Evolutionary conservation across 2,329 filamentous ascomycete genomes (phyloP).

Genomic region (Colletotrichum destructivum): DNA sequence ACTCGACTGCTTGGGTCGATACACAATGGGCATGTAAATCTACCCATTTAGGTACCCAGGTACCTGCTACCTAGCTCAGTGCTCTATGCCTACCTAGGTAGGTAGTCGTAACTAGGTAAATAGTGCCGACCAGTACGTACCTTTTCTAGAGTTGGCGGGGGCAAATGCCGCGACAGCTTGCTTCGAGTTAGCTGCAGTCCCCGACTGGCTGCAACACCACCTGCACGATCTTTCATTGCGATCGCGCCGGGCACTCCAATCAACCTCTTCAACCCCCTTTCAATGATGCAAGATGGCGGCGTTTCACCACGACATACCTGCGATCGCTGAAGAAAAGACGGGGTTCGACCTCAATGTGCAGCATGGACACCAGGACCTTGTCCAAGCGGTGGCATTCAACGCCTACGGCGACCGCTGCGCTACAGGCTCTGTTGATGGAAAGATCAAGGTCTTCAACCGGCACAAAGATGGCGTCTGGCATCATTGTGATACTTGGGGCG

Average conservation of each 20-base stretch:
- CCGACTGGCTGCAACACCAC: constrained; percentile 1
- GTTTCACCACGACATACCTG: constrained; percentile 47
- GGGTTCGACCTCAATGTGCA: constrained; percentile 75
- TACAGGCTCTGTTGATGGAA: constrained; percentile 92
- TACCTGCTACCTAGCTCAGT: no score
- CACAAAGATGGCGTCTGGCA: constrained; percentile 85
- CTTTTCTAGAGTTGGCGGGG: not conserved
- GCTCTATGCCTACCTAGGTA: no score
- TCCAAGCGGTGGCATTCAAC: constrained; percentile 91
- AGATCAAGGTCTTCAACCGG: constrained; percentile 91
- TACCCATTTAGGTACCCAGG: no score
- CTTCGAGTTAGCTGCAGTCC: constrained; percentile 2
- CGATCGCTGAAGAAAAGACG: constrained; percentile 61
- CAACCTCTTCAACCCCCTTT: constrained; percentile 61
- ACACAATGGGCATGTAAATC: constrained; percentile 49
- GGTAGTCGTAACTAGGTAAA: no score
- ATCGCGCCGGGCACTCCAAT: not conserved
- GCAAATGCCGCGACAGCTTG: not conserved
- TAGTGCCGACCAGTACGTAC: constrained; percentile 4
- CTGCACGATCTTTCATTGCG: not conserved
- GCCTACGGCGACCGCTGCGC: constrained; percentile 93
- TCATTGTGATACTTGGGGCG: constrained; percentile 88
- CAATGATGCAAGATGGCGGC: constrained; percentile 53
- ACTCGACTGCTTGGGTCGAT: no score
- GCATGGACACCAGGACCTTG: constrained; percentile 84